Evolutionary conservation across 352 stramenopile species (phyloP), one percentile per base, ranked within the genome.

Genomic region (Hyaloperonospora brassicae): DNA sequence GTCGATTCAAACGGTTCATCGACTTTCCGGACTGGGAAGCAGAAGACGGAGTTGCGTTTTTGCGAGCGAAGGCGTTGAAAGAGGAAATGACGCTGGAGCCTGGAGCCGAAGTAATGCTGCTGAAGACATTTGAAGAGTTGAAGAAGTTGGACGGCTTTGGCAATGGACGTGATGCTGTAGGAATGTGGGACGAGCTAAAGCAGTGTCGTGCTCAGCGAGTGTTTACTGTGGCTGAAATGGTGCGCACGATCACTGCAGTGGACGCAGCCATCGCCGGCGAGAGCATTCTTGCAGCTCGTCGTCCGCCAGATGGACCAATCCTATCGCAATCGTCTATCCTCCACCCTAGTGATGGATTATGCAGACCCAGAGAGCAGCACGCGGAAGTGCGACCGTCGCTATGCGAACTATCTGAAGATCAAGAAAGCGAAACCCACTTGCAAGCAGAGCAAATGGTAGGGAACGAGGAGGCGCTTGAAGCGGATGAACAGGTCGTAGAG

Each of bases 1-100:
- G 89, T 56, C 81, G 87, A 13, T 97, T 98, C 43, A 95, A 80
- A 4, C 75, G 88, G 21, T 90, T 87, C 22, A 68, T 98, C 11
- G 70, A 95, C 50, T 97, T 97, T 62, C 72, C 70, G 1, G 81
- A 95, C 57, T 97, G 89, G 87, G 64, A 87, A 34, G 68, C 82
- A 25, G 52, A 76, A 44, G 86, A 97, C 51, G 94, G 79, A 43
- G 52, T 95, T 4, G 60, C 70, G 4, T 93, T 81, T 43, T 68
- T 92, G 27, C 55, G 57, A 10, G 47, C 56, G 5, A 80, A 80
- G 35, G 68, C 69, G 17, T 52, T 62, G 0, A 62, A 62, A 8
- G 72, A 84, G 17, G 66, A 68, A 4, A 82, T 84, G 4, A 39
- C 50, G 9, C 27, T 91, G n/a, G 44, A 57, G 2, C 22, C 43